Evolutionary conservation across 73 alveolate genomes (phyloP).

Genomic region (Tetrahymena thermophila): DNA sequence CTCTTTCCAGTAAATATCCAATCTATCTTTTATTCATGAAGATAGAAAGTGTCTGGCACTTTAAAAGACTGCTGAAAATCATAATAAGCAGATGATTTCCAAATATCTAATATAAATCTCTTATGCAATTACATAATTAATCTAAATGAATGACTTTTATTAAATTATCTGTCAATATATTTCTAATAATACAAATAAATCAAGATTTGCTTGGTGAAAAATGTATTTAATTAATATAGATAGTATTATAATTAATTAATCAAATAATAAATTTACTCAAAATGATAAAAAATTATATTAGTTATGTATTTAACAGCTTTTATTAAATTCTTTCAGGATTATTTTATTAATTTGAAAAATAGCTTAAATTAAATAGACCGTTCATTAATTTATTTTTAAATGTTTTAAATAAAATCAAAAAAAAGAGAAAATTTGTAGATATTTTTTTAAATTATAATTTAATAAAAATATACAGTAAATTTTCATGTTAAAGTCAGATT

Average conservation of each 20-base stretch:
- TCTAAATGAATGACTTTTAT: neutral
- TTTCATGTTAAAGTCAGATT: no score
- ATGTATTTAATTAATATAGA: neutral
- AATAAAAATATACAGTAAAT: no score
- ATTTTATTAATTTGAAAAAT: no score
- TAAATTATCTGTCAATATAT: neutral
- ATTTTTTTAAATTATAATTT: no score
- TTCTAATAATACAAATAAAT: no score
- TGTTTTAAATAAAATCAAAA: no score
- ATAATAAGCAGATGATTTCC: neutral
- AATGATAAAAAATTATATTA: no score
- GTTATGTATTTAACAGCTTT: neutral
- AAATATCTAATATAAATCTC: neutral
- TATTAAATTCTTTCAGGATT: no score
- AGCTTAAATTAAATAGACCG: no score
- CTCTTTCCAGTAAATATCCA: neutral
- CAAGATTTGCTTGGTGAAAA: neutral
- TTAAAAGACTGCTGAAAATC: neutral
- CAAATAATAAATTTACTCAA: neutral
- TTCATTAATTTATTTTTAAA: no score
- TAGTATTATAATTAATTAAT: neutral
- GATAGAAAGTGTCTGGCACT: neutral
- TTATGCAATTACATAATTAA: neutral
- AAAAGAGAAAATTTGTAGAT: no score
- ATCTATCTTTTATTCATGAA: neutral